Conservation (phyloP, 192 early-diverging fungal species). For the Coemansia sp. region DNA sequence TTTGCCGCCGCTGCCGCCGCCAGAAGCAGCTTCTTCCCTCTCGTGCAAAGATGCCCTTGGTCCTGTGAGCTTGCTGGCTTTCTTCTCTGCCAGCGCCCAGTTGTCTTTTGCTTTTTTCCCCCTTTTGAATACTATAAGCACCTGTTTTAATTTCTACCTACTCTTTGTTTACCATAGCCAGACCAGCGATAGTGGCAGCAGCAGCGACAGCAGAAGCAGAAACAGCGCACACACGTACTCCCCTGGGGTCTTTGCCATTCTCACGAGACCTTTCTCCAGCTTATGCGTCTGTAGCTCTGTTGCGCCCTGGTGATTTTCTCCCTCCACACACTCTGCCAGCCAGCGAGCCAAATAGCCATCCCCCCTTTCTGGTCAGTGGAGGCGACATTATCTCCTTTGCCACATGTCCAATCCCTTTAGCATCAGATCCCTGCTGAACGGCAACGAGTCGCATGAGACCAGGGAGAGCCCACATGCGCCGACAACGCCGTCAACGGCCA, state of each 20-base stretch:
- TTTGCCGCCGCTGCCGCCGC: neutral
- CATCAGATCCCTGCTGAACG: constrained; percentile 13
- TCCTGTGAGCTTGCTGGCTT: neutral
- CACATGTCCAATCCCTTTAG: constrained; percentile 9
- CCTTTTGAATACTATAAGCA: constrained; percentile 1
- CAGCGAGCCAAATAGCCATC: neutral
- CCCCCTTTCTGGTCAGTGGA: neutral
- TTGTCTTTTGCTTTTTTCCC: neutral
- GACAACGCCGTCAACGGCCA: constrained; percentile 9
- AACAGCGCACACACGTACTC: neutral
- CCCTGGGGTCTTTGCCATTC: neutral
- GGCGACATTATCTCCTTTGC: neutral
- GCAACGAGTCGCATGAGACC: constrained; percentile 1
- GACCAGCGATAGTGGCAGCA: neutral
- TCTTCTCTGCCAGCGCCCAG: neutral
- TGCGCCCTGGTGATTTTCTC: neutral
- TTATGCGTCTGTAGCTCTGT: constrained; percentile 1
- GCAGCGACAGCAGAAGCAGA: neutral
- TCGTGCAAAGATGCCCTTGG: neutral
- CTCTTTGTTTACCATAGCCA: neutral
- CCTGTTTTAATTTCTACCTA: constrained; percentile 1
- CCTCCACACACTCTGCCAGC: neutral
- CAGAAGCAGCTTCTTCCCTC: neutral
- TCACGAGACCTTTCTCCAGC: neutral
- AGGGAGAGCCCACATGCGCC: constrained; percentile 5